Base-by-base conservation (phyloP, 306 rosid species). In the Rosa persica region DNA sequence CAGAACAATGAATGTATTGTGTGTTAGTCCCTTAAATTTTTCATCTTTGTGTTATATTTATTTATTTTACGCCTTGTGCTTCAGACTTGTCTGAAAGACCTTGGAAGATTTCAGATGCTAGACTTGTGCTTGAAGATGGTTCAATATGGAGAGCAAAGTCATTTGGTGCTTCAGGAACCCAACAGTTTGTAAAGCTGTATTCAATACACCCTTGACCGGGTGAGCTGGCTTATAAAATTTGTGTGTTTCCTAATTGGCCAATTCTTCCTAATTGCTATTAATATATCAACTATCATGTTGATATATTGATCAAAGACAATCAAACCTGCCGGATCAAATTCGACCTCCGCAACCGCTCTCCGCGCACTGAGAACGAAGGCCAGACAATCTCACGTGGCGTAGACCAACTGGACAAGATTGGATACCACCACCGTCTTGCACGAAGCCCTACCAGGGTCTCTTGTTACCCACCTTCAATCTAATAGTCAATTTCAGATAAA, bases 121-220 rank as follows among this genome's bases (percentile, higher is more conserved):
- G 99, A 64, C 86, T 95, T 54, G 94, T 87, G 89, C 90, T 95
- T 34, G 93, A 91, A 83, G 99, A 95, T 86, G 98, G 97, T 74
- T 95, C 98, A n/a, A 79, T 95, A 64, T 95, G 99, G 99, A 89
- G n/a, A 44, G 99, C 98, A 10, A 95, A 95, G 84, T 93, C 98
- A 9, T 93, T 95, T 72, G 98, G 99, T 48, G 97, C 98, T 79
- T 81, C 90, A 0, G 99, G 99, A 79, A 95, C 99, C 60, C 99
- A 93, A n/a, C n/a, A 95, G 88, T 95, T 79, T 98, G 97, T 80
- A 98, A 95, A 86, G 98, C 93, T 80, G 99, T 93, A 60, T 95
- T 95, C 75, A 95, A 95, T 68, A 93, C 98, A 49, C 89, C 99
- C 55, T 85, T 95, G 75, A 95, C 98, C 5, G 97, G 99, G 97